Evolutionary conservation across 257 asterid genomes (phyloP).

Genomic region (Schizonepeta tenuifolia): DNA sequence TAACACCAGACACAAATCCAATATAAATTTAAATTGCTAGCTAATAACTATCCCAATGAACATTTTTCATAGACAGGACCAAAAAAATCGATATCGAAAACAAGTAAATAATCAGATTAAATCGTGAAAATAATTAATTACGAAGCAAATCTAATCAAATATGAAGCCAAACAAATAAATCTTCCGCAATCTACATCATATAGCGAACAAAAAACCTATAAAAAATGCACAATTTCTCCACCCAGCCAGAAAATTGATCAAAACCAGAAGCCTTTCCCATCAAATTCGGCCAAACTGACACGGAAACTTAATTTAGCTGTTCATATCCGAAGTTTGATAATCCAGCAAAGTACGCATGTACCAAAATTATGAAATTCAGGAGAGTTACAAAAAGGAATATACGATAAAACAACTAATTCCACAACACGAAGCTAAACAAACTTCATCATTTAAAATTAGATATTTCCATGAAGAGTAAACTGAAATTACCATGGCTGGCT

Average conservation of each 20-base stretch:
- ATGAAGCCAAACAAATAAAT: neutral
- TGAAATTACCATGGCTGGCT: constrained; percentile 32
- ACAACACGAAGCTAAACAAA: neutral
- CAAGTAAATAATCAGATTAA: neutral
- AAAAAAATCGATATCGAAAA: no score
- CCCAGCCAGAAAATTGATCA: neutral
- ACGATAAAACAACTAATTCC: neutral
- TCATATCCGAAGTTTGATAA: neutral
- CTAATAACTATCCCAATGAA: neutral
- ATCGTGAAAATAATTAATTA: neutral
- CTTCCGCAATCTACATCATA: neutral
- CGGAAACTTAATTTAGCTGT: neutral
- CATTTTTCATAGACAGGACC: neutral
- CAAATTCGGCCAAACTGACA: neutral
- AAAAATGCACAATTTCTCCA: neutral
- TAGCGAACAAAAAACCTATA: neutral
- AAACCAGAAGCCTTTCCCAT: neutral
- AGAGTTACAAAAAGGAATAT: neutral
- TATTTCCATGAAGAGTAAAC: neutral
- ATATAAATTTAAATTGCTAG: neutral
- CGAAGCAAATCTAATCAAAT: neutral
- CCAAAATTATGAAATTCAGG: neutral
- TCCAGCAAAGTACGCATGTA: neutral
- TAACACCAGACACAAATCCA: neutral
- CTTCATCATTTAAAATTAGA: neutral